Evolutionary conservation across 2,329 filamentous ascomycete species (phyloP), one percentile per base, ranked within the genome.

Genomic region (Akanthomyces uredinophilus): DNA sequence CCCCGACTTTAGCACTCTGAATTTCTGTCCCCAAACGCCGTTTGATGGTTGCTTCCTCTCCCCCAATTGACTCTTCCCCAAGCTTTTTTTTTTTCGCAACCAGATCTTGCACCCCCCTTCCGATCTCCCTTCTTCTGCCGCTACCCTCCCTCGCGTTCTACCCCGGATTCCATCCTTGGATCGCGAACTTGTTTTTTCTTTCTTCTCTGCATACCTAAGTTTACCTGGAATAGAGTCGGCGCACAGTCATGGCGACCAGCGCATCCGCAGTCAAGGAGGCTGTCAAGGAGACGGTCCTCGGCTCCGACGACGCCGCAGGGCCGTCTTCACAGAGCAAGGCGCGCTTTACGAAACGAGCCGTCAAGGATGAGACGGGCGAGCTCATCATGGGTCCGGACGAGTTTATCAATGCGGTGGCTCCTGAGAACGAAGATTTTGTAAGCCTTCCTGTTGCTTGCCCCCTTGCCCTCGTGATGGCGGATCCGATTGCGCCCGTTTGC

Each of bases 361-460:
- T 83, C 71, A 89, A 88, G 74, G 91, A 96, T 71, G 81, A 86
- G 68, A 83, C 87, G 11, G 93, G 90, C 63, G 91, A 97, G 70
- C 80, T 87, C 62, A 92, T 84, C 72, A 90, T 99, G 85, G 87
- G 84, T 51, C 85, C 89, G 65, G 86, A 93, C n/a, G 86, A 96
- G 73, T 99, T 99, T 75, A 86, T 97, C 70, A 83, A 93, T 71
- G 94, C 94, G 32, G 87, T 99, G 78, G 93, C 92, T 68, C 95
- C 95, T 5, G 83, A 84, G 53, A 82, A 87, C 64, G 92, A 96
- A 77, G 92, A 98, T 79, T 98, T 95, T 78, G 94, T 97, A 80
- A 86, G 90, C 46, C n/a, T 24, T 6, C 35, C 46, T 47, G 35
- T 27, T 41, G 37, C 10, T 20, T 8, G 1, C 16, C 32, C 35